phyloP scores from a whole-genome alignment of 345 rosid species.

The Camelina neglecta region DNA sequence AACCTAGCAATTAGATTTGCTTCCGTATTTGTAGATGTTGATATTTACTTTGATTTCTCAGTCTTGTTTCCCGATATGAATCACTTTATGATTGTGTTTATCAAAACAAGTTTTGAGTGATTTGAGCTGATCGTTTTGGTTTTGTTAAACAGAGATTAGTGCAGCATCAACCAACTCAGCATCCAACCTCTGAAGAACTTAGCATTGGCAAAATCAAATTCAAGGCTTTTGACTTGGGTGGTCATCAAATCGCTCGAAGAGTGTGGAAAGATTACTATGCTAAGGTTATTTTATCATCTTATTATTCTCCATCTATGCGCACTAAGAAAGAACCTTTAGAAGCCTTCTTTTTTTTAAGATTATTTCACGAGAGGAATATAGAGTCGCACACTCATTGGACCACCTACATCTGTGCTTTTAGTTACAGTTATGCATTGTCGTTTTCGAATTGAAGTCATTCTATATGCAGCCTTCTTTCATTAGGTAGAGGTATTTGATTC shows the following conservation, averaged over 20 bases:
- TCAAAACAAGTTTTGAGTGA: neutral
- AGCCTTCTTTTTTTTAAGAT: neutral
- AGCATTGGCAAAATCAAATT: slow-evolving; percentile 90
- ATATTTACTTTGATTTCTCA: slow-evolving; percentile 10
- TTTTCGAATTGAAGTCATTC: neutral
- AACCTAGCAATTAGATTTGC: neutral
- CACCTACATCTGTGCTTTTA: neutral
- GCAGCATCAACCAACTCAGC: slow-evolving; percentile 91
- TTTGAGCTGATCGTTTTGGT: slow-evolving; percentile 3
- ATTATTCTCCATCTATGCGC: neutral
- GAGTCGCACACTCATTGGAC: neutral
- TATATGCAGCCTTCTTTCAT: no score
- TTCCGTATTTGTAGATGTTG: neutral
- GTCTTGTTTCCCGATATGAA: neutral
- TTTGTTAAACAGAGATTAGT: slow-evolving; percentile 66
- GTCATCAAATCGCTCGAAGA: slow-evolving; percentile 91
- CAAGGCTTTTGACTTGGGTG: slow-evolving; percentile 91
- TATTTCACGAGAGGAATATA: neutral
- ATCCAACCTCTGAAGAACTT: slow-evolving; percentile 91
- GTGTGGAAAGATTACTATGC: slow-evolving; percentile 97
- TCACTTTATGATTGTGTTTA: neutral
- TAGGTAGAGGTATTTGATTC: slow-evolving; percentile 20
- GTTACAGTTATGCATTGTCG: neutral
- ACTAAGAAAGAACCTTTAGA: neutral
- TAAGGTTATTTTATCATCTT: slow-evolving; percentile 51